phyloP scores from a whole-genome alignment of 768 basidiomycete species.

The Macrolepiota fuliginosa region DNA sequence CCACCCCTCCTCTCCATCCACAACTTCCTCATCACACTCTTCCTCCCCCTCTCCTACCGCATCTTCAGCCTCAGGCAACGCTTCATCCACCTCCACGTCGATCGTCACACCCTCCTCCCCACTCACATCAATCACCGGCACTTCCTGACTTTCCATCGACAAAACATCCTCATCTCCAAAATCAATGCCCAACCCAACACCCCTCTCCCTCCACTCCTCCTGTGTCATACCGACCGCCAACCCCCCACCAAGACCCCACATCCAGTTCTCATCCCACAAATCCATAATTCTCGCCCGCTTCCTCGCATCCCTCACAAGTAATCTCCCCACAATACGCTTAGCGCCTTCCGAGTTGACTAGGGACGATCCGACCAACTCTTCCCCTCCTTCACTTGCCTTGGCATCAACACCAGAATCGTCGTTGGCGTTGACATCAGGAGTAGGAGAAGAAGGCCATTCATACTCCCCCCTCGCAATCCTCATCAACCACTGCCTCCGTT shows the following conservation, averaged over 20 bases:
- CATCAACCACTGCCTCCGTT: slow-evolving; percentile 63
- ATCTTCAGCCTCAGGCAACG: slow-evolving; percentile 16
- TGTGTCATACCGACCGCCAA: slow-evolving; percentile 13
- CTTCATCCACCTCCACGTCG: slow-evolving; percentile 15
- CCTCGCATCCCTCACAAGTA: slow-evolving; percentile 70
- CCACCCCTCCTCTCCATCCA: slow-evolving; percentile 29
- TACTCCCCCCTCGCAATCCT: slow-evolving; percentile 81
- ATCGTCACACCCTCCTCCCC: slow-evolving; percentile 15
- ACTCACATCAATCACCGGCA: neutral
- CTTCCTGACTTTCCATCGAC: neutral
- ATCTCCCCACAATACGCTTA: slow-evolving; percentile 49
- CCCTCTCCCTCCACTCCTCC: slow-evolving; percentile 13
- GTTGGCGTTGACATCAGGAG: slow-evolving; percentile 10
- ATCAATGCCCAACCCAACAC: slow-evolving; percentile 8
- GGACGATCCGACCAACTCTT: slow-evolving; percentile 32
- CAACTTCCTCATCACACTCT: slow-evolving; percentile 22
- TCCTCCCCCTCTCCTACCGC: slow-evolving; percentile 20
- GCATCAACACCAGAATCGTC: neutral
- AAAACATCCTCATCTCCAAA: neutral
- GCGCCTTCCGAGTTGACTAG: slow-evolving; percentile 44
- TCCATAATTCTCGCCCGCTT: slow-evolving; percentile 61
- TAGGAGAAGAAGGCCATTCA: slow-evolving; percentile 57
- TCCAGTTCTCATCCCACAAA: slow-evolving; percentile 60
- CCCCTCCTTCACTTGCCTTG: slow-evolving; percentile 17
- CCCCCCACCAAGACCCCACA: slow-evolving; percentile 26